These are phyloP conservation scores for Celoporthe dispersa DNA, from an alignment of 2,329 filamentous ascomycete genomes.

Conservation along the genomic window DNA sequence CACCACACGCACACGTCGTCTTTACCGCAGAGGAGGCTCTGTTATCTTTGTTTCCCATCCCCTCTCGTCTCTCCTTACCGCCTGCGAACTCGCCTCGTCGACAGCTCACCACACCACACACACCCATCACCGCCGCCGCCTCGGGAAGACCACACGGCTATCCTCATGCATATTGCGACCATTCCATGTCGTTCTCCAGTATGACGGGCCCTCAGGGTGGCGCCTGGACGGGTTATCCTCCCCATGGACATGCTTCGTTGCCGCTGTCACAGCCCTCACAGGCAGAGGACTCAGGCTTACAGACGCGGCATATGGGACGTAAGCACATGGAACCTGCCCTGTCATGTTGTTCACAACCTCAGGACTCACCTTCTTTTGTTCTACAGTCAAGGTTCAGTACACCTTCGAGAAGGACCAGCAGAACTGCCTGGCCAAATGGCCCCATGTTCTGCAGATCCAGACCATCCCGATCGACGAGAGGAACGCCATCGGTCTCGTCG, in stretches of 20 bases:
- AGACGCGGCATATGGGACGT: constrained; percentile 70
- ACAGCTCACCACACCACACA: background rate
- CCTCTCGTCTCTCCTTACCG: background rate
- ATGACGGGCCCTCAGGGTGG: constrained; percentile 34
- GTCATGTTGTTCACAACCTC: constrained; percentile 18
- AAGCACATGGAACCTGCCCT: constrained; percentile 43
- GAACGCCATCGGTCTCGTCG: constrained; percentile 82
- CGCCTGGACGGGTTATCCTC: constrained; percentile 28
- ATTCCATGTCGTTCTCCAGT: constrained; percentile 28
- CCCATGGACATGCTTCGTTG: constrained; percentile 36
- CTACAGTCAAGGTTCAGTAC: constrained; percentile 90
- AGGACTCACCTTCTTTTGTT: constrained; percentile 24
- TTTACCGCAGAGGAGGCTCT: background rate
- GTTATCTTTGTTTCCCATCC: constrained; percentile 1
- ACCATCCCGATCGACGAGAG: constrained; percentile 80
- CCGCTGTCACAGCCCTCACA: constrained; percentile 31
- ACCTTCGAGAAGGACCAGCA: constrained; percentile 91
- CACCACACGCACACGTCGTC: background rate
- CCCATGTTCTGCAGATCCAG: constrained; percentile 78
- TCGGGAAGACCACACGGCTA: background rate
- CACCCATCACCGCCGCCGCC: background rate
- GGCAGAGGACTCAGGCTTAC: constrained; percentile 54
- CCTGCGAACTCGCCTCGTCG: background rate
- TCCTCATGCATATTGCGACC: constrained; percentile 20
- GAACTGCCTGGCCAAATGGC: constrained; percentile 86